Evolutionary conservation across 2,329 filamentous ascomycete species (phyloP).

Genomic region (Ambrosiella cleistominuta): DNA sequence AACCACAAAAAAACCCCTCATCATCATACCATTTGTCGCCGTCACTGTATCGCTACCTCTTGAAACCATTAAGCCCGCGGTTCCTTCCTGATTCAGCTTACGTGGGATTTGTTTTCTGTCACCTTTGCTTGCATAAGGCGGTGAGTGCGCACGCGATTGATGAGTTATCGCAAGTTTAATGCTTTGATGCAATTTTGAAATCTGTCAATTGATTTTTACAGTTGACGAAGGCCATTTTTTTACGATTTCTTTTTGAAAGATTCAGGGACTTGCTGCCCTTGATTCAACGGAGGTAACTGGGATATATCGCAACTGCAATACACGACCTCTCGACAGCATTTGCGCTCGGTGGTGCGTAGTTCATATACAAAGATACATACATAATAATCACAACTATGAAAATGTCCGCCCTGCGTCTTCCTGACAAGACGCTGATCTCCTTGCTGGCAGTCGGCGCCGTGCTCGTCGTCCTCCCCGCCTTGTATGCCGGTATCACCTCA

Average conservation of each 20-base stretch:
- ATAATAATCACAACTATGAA: background rate
- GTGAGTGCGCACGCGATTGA: background rate
- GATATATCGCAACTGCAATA: too few species aligned
- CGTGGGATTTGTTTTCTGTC: background rate
- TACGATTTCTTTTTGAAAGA: too few species aligned
- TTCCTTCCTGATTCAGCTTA: background rate
- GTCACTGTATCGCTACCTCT: background rate
- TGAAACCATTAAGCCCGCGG: background rate
- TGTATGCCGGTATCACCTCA: constrained; percentile 35
- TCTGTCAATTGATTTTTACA: too few species aligned
- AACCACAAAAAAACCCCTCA: too few species aligned
- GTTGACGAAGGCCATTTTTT: too few species aligned
- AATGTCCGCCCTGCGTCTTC: constrained; percentile 8
- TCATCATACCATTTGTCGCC: too few species aligned
- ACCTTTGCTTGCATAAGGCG: background rate
- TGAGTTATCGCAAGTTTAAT: too few species aligned
- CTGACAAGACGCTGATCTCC: constrained; percentile 3
- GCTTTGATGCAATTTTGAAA: too few species aligned
- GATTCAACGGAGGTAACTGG: too few species aligned
- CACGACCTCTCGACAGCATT: background rate
- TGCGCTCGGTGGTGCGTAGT: background rate
- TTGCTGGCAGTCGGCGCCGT: constrained; percentile 18
- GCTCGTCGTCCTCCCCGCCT: constrained; percentile 27
- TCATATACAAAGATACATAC: background rate
- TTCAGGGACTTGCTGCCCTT: too few species aligned